Base-by-base conservation (phyloP, 2,329 filamentous ascomycete genomes). In the Fusarium guadeloupense region DNA sequence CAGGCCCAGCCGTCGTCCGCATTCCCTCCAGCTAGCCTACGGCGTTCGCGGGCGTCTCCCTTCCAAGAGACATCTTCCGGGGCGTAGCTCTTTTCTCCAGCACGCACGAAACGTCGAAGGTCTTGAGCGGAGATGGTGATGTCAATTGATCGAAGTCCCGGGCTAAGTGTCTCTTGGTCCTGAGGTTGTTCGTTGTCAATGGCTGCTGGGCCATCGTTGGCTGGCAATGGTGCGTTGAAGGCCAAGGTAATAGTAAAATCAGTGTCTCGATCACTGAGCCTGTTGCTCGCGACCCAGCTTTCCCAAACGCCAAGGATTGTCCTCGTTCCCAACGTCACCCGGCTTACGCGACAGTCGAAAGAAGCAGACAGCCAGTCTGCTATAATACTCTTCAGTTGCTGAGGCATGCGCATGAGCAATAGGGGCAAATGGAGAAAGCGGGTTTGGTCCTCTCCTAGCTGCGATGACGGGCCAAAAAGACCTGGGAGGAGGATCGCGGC, bases 321-420 rank as follows among this genome's bases (percentile, higher is more conserved):
- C 38, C 76, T 76, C 7, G 83, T 84, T 6, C 81, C 81, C 3
- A 87, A 69, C 1, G 75, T 75, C 35, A 86, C 71, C 5, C 81
- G 74, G 48, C 76, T 80, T 38, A 86, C 78, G 23, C 82, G 83
- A 58, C 83, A 85, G 72, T 87, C 85, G 59, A 87, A 86, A 1
- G 79, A 80, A 35, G 72, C 77, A 4, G 78, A 75, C 10, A 87
- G 72, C 69, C 86, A 87, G 19, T 81, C 77, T n/a, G 76, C 57
- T 1, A 87, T 63, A 17, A 82, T 73, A 3, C 73, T 54, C 62
- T 83, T 84, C 1, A 87, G 73, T 3, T 82, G 72, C 5, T 79
- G 73, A 0, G 85, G 84, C 82, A 86, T 85, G 20, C 83, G 78
- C 25, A 85, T 70, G 1, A 87, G 72, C 3, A 87, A 74, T 0